phyloP scores from a whole-genome alignment of 257 asterid species.

The Echium plantagineum region DNA sequence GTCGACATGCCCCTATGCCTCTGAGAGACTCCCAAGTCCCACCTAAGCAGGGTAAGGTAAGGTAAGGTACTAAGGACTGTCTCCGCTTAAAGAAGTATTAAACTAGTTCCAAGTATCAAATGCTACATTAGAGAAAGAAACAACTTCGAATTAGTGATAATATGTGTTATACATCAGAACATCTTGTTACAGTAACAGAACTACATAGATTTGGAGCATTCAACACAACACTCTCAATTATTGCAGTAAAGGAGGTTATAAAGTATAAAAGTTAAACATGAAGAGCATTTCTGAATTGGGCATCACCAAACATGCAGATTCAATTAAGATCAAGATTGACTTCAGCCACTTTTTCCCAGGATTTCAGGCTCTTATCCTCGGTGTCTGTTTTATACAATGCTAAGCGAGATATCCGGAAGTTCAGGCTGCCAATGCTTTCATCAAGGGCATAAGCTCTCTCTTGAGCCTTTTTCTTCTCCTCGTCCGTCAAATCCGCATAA shows the following conservation, averaged over 20 bases:
- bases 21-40: no score
- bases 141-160: no score
- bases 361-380: conserved; percentile 63
- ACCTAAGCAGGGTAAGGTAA: no score
- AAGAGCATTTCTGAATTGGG: no score
- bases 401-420: conserved; percentile 47
- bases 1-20: no score
- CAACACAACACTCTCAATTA: not conserved
- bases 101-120: no score
- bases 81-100: no score
- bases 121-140: no score
- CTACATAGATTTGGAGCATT: not conserved
- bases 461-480: conserved; percentile 61
- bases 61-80: no score
- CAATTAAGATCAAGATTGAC: conserved; percentile 19
- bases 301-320: not conserved
- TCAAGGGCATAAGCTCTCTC: conserved; percentile 60
- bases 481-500: conserved; percentile 61
- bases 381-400: conserved; percentile 75
- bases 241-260: not conserved
- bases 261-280: not conserved
- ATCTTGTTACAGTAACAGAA: no score
- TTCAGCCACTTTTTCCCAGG: conserved; percentile 85
- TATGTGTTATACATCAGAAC: no score
- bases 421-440: conserved; percentile 36